phyloP scores from a whole-genome alignment of 352 stramenopile species.

The Thalassiosira ordinaria region DNA sequence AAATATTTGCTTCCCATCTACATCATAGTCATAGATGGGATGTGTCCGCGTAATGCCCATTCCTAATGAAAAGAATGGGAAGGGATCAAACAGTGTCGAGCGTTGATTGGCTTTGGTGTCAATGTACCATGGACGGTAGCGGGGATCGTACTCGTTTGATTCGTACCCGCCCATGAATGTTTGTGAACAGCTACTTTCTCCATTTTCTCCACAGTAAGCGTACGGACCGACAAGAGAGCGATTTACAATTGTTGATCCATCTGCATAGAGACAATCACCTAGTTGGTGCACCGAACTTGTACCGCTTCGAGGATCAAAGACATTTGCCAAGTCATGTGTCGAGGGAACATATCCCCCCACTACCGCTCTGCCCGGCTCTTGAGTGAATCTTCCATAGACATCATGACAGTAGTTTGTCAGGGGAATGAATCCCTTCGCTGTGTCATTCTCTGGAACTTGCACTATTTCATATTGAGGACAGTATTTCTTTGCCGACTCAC shows the following conservation, averaged over 20 bases:
- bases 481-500: conserved; percentile 10
- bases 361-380: conserved; percentile 30
- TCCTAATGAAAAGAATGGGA: no score
- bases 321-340: no score
- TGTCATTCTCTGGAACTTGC: not conserved
- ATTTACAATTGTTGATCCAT: conserved; percentile 17
- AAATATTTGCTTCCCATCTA: conserved; percentile 47
- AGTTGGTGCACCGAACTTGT: no score
- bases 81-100: no score
- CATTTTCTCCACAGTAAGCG: conserved; percentile 30
- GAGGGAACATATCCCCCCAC: no score
- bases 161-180: conserved; percentile 49
- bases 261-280: conserved; percentile 16
- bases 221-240: conserved; percentile 16
- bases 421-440: conserved; percentile 38
- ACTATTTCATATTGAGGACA: not conserved
- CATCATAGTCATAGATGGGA: conserved; percentile 47
- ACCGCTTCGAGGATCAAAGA: no score
- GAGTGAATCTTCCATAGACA: conserved; percentile 31
- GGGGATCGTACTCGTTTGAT: conserved; percentile 48
- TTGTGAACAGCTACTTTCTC: conserved; percentile 15
- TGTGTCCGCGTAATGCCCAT: conserved; percentile 59
- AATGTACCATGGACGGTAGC: conserved; percentile 53
- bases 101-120: no score
- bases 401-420: conserved; percentile 40